Percentiles rank a stretch among this genome's conserved stretches.
Conservation (phyloP, 2,329 filamentous ascomycete genomes). For the Hirsutella thompsonii region DNA sequence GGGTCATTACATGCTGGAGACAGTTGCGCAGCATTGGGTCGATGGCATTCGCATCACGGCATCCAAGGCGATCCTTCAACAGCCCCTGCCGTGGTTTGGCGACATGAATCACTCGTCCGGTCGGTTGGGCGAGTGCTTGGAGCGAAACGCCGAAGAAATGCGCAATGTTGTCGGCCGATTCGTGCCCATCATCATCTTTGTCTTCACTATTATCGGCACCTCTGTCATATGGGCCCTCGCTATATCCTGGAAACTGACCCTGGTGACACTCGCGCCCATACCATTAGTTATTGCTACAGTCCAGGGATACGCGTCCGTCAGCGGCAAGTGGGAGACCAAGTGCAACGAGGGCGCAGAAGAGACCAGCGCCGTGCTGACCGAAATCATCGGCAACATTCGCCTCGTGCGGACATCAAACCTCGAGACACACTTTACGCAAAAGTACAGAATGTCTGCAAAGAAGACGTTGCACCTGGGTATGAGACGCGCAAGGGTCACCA, state of each 20-base stretch:
- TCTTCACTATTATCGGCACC: slow-evolving; percentile 52
- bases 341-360: slow-evolving; percentile 51
- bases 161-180: slow-evolving; percentile 71
- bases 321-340: slow-evolving; percentile 57
- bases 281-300: slow-evolving; percentile 57
- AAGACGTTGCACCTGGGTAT: slow-evolving; percentile 48
- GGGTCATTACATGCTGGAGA: slow-evolving; percentile 60
- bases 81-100: slow-evolving; percentile 72
- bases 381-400: slow-evolving; percentile 67
- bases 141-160: slow-evolving; percentile 79
- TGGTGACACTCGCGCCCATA: slow-evolving; percentile 57
- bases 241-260: slow-evolving; percentile 67
- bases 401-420: slow-evolving; percentile 66
- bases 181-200: slow-evolving; percentile 54
- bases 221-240: slow-evolving; percentile 62
- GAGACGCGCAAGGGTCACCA: slow-evolving; percentile 52
- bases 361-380: slow-evolving; percentile 46
- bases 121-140: slow-evolving; percentile 57
- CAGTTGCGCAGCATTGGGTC: slow-evolving; percentile 63
- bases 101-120: slow-evolving; percentile 49
- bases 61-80: slow-evolving; percentile 56
- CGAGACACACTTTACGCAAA: slow-evolving; percentile 56
- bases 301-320: slow-evolving; percentile 50
- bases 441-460: slow-evolving; percentile 40
- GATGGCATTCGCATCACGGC: slow-evolving; percentile 56